Evolutionary conservation across 2,329 filamentous ascomycete species (phyloP), one percentile per base, ranked within the genome.

Genomic region (Scedosporium dehoogii): DNA sequence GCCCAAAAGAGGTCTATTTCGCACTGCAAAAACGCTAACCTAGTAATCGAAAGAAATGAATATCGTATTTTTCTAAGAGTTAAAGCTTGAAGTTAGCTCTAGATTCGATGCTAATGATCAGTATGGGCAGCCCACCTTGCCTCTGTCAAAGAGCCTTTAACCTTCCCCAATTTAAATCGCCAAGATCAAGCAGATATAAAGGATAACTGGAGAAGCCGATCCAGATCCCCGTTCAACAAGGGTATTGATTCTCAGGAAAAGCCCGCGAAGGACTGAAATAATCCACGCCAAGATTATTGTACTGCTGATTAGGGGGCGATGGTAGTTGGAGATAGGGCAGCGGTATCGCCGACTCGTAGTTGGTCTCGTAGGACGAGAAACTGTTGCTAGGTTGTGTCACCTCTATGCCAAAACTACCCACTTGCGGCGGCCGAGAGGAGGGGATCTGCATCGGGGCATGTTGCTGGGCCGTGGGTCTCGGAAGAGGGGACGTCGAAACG

Each of bases 301-400:
- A 61, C 59, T 61, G 42, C 59, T 60, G 59, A 27, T 55, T 55
- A 23, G 51, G 51, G 9, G 46, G 48, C 46, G 46, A 55, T 23
- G 46, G 48, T 12, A 61, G 29, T 18, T 61, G 59, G 29, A 56
- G 46, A 12, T 61, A 61, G 6, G 59, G 48, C 7, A 55, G 51
- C 5, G 44, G 46, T 14, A 56, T 55, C 29, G 48, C 9, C 9
- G 46, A 12, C 9, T 61, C 59, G 33, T 61, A 61, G 14, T 56
- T 48, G 27, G 53, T 61, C 4, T 33, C 48, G n/a, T 61, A 61
- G 10, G 55, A 7, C 23, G 51, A 23, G 21, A 55, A 55, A 25
- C 51, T 55, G 23, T 27, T 55, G 51, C 12, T 55, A 6, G 25
- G 55, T 38, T 58, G 55, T 38, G 33, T 33, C 33, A 41, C 55